phyloP scores from a whole-genome alignment of 176 grass and related monocot genomes.

The Guadua angustifolia region DNA sequence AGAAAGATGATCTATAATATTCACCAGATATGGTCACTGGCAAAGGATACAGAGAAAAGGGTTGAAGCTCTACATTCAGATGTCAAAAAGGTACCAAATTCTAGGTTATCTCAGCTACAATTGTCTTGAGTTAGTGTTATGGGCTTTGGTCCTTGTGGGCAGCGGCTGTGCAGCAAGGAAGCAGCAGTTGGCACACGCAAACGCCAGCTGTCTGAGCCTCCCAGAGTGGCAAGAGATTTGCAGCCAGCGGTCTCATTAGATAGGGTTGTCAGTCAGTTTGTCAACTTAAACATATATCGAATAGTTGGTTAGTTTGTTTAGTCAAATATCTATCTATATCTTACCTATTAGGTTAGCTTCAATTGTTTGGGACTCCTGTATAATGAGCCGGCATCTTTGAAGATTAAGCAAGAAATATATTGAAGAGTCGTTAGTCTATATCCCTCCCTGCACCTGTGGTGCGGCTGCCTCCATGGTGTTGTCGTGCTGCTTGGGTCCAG shows the following conservation, averaged over 20 bases:
- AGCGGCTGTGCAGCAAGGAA: neutral
- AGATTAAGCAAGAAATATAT: too few species aligned
- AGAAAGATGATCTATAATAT: constrained; percentile 56
- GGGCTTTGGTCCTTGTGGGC: neutral
- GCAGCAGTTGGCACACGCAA: neutral
- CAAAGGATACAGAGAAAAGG: constrained; percentile 37
- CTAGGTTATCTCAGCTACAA: constrained; percentile 18
- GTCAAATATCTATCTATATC: too few species aligned
- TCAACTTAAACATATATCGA: neutral
- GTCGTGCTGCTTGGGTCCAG: too few species aligned
- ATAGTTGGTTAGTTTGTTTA: neutral
- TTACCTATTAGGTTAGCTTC: too few species aligned
- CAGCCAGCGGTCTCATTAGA: neutral
- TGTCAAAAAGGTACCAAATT: constrained; percentile 49
- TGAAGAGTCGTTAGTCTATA: too few species aligned
- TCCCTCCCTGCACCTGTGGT: too few species aligned
- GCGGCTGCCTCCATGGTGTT: too few species aligned
- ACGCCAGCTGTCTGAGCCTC: neutral
- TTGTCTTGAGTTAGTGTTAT: neutral
- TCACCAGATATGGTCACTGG: constrained; percentile 38
- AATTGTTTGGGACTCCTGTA: too few species aligned
- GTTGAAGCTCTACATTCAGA: constrained; percentile 47
- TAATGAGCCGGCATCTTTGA: too few species aligned
- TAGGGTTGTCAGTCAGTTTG: neutral
- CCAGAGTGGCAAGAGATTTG: neutral